Evolutionary conservation across 768 basidiomycete species (phyloP), one percentile per base, ranked within the genome.

Genomic region (Mycena indigotica): DNA sequence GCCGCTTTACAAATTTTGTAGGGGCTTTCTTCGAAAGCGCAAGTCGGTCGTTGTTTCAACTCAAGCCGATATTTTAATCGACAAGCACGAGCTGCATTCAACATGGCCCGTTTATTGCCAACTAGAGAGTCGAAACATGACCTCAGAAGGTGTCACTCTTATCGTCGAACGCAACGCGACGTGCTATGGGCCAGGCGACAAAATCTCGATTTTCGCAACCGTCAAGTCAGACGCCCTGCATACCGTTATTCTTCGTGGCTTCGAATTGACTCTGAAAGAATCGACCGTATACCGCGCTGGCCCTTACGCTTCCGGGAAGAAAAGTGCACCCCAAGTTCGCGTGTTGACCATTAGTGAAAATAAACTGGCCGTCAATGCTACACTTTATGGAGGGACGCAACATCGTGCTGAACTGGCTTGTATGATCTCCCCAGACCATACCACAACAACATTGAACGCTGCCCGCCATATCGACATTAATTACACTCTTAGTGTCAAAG

Each of bases 1-100:
- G 35, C 21, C 13, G 13, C 23, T 58, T 45, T 48, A 54, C 30
- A 57, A 50, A 28, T 19, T 29, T 3, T 8, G n/a, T 68, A 92
- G 91, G 68, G 86, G 91, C 5, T 86, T 95, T 69, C 82, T 96
- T 55, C 91, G 92, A 30, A 86, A 88, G 60, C 86, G 89, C 64
- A 88, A 91, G 66, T 82, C 88, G 1, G 77, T 83, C 21, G 81
- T 91, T 40, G 73, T 84, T 28, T 84, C 86, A n/a, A 82, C 86
- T 13, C 78, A 84, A 19, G 83, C 89, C 29, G 75, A 81, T 13
- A 87, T 97, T 44, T 83, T 87, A 60, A 91, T 97, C 65, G 90
- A 93, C 77, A 97, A 96, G 71, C 94, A 96, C 67, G 95, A 96
- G 62, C 76, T 95, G 5, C 94, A 96, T 67, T 89, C 93, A 3